Conservation (phyloP, 2,329 filamentous ascomycete genomes). For the Aureobasidium sp. region DNA sequence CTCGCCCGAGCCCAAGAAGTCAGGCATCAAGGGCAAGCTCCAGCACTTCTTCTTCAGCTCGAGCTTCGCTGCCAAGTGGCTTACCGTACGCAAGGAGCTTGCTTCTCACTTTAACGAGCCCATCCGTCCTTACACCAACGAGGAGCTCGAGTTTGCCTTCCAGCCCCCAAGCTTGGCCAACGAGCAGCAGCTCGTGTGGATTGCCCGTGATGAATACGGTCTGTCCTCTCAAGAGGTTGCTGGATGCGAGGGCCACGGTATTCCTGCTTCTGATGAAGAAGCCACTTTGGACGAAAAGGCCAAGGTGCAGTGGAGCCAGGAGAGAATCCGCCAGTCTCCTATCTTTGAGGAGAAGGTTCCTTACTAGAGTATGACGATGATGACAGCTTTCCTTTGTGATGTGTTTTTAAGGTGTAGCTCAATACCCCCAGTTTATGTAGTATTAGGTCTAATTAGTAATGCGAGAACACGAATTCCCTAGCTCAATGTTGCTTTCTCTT, state of each 20-base stretch:
- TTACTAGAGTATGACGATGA: conserved; percentile 1
- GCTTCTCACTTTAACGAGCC: conserved; percentile 26
- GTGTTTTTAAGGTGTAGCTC: neutral
- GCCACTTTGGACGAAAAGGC: conserved; percentile 38
- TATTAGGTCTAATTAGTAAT: conserved; percentile 1
- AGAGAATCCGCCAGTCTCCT: conserved; percentile 34
- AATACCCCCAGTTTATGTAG: neutral
- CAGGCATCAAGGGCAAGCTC: conserved; percentile 7
- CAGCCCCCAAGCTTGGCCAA: conserved; percentile 36
- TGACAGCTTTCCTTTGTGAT: neutral
- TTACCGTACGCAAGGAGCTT: conserved; percentile 13
- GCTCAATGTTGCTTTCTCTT: neutral
- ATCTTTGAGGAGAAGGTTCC: conserved; percentile 28
- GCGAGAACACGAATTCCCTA: neutral
- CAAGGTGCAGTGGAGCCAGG: conserved; percentile 35
- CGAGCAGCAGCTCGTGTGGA: conserved; percentile 37
- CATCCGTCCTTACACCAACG: conserved; percentile 22
- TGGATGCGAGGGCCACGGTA: conserved; percentile 30
- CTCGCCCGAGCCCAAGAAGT: neutral
- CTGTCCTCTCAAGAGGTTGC: conserved; percentile 34
- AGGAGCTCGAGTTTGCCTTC: conserved; percentile 32
- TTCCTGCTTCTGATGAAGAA: conserved; percentile 37
- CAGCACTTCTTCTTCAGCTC: conserved; percentile 12
- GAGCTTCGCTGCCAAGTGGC: neutral
- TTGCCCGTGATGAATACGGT: conserved; percentile 36